Evolutionary conservation across 805 yeast species (phyloP), one percentile per base, ranked within the genome.

Genomic region (Wickerhamomyces strasburgensis): DNA sequence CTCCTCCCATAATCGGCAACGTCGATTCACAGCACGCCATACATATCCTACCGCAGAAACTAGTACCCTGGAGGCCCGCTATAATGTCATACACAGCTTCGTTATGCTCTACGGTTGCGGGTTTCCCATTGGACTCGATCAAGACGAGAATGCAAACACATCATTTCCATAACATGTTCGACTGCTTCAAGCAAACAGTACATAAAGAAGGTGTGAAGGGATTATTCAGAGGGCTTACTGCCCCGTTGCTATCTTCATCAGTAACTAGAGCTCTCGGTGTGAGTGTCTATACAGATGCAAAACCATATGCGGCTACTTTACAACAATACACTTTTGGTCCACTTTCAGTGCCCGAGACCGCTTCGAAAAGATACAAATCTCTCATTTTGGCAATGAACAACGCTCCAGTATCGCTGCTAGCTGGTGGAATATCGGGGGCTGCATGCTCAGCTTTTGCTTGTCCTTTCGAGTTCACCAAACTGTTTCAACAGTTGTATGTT

Each of bases 81-180:
- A 58, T 78, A 2, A 52, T 83, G 35, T 84, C 93, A 1, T 82
- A 78, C 46, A 58, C 75, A 0, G 65, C 89, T 2, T 79, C 88
- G 0, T 57, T 81, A 29, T 57, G 72, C 10, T 70, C 88, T 14
- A 80, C 88, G 2, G 64, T 75, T 3, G 70, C 78, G n/a, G 94
- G 93, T 14, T 86, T 79, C 51, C 96, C 96, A 1, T 59, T 86
- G 34, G 96, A 86, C 55, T 81, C 93, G n/a, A 67, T 87, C 41
- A 86, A 86, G 57, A 87, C 95, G 0, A 66, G 95, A 42, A 79
- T 84, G 78, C 96, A 86, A 56, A 82, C 94, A 0, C 81, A 84
- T 46, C 67, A 72, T 37, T 85, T 75, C 60, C 62, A 63, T 13
- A 69, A 74, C 34, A 70, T 80, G 19, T 56, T 67, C 35, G 76